Evolutionary conservation across 805 yeast species (phyloP).

Genomic region (Limtongozyma cylindracea): DNA sequence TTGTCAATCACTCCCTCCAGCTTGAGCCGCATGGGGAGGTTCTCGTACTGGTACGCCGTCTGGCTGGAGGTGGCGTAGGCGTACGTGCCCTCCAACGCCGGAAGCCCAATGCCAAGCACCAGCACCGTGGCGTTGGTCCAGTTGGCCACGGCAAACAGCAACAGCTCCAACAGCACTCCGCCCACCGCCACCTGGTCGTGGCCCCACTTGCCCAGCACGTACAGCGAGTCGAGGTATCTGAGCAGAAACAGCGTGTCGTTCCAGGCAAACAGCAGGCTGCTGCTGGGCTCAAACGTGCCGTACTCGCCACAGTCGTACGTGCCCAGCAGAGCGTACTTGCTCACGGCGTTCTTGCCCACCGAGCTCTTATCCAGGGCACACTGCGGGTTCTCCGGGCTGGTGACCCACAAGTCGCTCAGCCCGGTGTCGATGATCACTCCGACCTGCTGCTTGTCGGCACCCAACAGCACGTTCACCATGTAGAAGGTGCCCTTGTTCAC

Average conservation of each 20-base stretch:
- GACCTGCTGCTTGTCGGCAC: constrained; percentile 7
- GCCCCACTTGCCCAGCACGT: constrained; percentile 31
- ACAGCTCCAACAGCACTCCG: not conserved
- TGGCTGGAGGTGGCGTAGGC: constrained; percentile 3
- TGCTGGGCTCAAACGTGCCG: constrained; percentile 20
- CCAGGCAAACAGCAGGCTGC: constrained; percentile 11
- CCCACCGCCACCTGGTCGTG: constrained; percentile 1
- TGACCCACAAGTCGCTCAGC: constrained; percentile 16
- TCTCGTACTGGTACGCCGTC: constrained; percentile 4
- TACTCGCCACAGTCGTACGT: constrained; percentile 18
- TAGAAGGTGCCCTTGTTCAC: too few species aligned
- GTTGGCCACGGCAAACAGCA: constrained; percentile 1
- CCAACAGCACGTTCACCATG: too few species aligned
- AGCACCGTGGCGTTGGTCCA: not conserved
- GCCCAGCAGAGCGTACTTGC: too few species aligned
- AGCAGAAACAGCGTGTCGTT: constrained; percentile 20
- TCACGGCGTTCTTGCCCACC: too few species aligned
- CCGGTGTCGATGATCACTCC: constrained; percentile 15
- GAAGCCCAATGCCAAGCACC: constrained; percentile 1
- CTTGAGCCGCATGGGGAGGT: constrained; percentile 3
- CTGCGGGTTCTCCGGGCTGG: too few species aligned
- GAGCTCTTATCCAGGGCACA: too few species aligned
- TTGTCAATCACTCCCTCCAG: not conserved
- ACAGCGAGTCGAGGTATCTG: constrained; percentile 20
- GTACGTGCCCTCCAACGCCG: constrained; percentile 1